phyloP scores from a whole-genome alignment of 2,329 filamentous ascomycete species.

The Chalara sp. region DNA sequence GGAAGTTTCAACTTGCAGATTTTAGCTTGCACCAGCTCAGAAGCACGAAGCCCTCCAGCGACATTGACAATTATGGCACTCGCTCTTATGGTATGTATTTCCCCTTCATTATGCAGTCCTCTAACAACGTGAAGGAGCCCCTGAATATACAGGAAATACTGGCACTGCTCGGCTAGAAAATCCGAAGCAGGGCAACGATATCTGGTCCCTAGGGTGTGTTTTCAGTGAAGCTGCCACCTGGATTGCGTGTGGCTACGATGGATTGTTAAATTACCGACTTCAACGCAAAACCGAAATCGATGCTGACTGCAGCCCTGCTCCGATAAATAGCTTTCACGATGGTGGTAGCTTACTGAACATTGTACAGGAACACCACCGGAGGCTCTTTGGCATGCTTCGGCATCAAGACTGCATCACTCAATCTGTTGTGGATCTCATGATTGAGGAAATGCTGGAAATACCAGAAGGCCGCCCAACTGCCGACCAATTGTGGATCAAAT shows the following conservation, averaged over 20 bases:
- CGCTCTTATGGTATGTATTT: slow-evolving; percentile 13
- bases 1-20: slow-evolving; percentile 26
- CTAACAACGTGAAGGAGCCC: slow-evolving; percentile 19
- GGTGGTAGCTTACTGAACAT: slow-evolving; percentile 17
- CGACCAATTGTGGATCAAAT: slow-evolving; percentile 1
- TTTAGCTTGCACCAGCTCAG: slow-evolving; percentile 17
- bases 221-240: slow-evolving; percentile 25
- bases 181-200: slow-evolving; percentile 19
- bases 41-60: not conserved
- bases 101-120: slow-evolving; percentile 1
- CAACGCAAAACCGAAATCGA: slow-evolving; percentile 13
- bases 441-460: slow-evolving; percentile 8
- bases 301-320: slow-evolving; percentile 5
- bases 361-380: slow-evolving; percentile 17
- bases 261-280: slow-evolving; percentile 19
- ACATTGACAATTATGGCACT: slow-evolving; percentile 5
- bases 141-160: slow-evolving; percentile 20
- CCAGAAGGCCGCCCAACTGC: slow-evolving; percentile 4
- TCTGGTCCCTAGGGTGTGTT: slow-evolving; percentile 29
- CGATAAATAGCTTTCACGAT: slow-evolving; percentile 26
- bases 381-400: slow-evolving; percentile 4
- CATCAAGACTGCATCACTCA: slow-evolving; percentile 10
- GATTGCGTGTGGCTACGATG: slow-evolving; percentile 20
- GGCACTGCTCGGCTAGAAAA: slow-evolving; percentile 1
- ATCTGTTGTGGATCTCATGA: slow-evolving; percentile 5